These are phyloP conservation scores for Takashimella tepidaria DNA, from an alignment of 1,284 basidiomycete species.

Conservation along the genomic window DNA sequence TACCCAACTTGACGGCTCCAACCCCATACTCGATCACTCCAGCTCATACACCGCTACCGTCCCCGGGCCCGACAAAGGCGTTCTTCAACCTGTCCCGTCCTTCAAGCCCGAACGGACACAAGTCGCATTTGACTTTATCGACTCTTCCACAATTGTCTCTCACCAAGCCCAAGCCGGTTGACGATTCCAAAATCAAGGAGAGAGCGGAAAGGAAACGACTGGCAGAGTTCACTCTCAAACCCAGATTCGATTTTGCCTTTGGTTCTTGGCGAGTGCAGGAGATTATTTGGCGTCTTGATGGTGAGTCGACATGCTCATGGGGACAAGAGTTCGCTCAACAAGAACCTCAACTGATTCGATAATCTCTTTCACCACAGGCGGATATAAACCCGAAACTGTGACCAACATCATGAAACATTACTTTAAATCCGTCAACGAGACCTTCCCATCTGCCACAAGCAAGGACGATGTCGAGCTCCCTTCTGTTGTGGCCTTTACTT, in stretches of 20 bases:
- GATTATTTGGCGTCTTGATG: constrained; percentile 31
- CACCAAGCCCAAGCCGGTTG: constrained; percentile 20
- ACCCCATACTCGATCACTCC: constrained; percentile 37
- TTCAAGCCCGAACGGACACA: constrained; percentile 3
- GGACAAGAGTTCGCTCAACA: neutral
- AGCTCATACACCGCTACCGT: constrained; percentile 27
- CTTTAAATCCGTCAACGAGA: constrained; percentile 25
- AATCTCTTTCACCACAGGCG: constrained; percentile 20
- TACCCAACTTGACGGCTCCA: constrained; percentile 36
- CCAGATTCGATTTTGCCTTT: constrained; percentile 35
- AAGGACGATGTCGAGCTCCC: constrained; percentile 20
- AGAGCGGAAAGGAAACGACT: constrained; percentile 23
- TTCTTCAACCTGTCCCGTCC: constrained; percentile 15
- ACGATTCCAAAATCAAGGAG: constrained; percentile 20
- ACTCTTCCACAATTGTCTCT: constrained; percentile 22
- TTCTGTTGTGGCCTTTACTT: constrained; percentile 23
- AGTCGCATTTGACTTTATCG: neutral
- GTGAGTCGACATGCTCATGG: constrained; percentile 14
- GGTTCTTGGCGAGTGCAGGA: constrained; percentile 28
- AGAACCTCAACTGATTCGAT: neutral
- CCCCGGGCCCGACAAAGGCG: constrained; percentile 20
- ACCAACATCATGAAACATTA: constrained; percentile 25
- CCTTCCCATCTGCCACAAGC: constrained; percentile 22
- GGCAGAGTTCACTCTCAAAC: constrained; percentile 34
- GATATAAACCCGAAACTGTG: constrained; percentile 32